Base-by-base conservation (phyloP, 164 flowering plant genomes). In the Nelumbo lutea region DNA sequence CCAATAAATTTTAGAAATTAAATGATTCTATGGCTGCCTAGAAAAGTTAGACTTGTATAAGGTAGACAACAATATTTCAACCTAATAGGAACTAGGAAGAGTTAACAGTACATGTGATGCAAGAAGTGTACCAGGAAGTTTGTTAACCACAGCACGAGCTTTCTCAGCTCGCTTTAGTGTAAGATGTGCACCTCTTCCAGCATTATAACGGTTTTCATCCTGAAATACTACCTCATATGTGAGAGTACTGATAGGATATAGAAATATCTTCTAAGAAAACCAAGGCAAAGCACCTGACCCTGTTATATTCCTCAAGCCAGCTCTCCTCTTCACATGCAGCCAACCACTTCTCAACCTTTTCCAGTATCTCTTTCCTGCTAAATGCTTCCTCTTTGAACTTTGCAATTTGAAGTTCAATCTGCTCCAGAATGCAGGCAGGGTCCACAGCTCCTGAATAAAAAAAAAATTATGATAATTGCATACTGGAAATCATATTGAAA, bases 291-390 rank as follows among this genome's bases (percentile, higher is more conserved):
- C 8, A 10, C 42, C 70, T 38, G 52, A 92, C 98, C 87, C 82
- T 83, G 68, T 85, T 87, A 65, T 92, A 92, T 62, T 92, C 93
- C 69, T 90, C 98, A 38, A 92, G 87, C 98, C 98, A 92, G 73
- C 79, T 70, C 70, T 92, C 98, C 71, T 92, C 98, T 58, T 90
- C 90, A 68, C 94, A 81, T 10, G 96, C 91, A 67, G 82, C 77
- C 69, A 83, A 45, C 94, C 96, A 92, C 70, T 92, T 92, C 59
- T 88, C 96, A 42, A 90, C 82, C 76, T 79, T 92, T 9, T 92
- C 97, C 15, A 90, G 87, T 73, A 92, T 85, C 41, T 92, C 96
- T 76, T 85, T 90, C 71, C 94, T 82, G 75, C 89, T 81, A 41
- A 78, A 80, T 62, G 94, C 87, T 72, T 87, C 93, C 58, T 80